phyloP scores from a whole-genome alignment of 139 green algal genomes.

The Chlorella sp. region DNA sequence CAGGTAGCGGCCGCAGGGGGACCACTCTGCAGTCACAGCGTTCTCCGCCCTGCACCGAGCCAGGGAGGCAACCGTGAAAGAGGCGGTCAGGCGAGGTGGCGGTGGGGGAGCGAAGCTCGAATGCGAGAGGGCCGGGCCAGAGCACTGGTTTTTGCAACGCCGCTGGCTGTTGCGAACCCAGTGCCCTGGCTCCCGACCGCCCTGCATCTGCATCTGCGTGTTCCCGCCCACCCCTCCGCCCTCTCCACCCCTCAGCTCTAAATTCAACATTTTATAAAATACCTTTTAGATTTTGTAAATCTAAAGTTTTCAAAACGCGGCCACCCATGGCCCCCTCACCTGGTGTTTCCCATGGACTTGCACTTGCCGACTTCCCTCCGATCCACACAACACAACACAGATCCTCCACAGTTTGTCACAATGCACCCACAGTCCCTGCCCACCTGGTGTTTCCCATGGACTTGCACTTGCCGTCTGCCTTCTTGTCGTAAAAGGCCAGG shows the following conservation, averaged over 20 bases:
- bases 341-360: constrained; percentile 74
- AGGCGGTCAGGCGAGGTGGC: neutral
- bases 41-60: constrained; percentile 50
- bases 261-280: too few species aligned
- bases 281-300: too few species aligned
- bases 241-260: too few species aligned
- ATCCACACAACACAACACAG: neutral
- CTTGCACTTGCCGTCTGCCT: constrained; percentile 81
- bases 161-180: too few species aligned
- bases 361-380: constrained; percentile 77
- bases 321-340: too few species aligned
- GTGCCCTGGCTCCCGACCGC: too few species aligned
- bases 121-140: too few species aligned
- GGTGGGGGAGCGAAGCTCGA: neutral
- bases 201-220: too few species aligned
- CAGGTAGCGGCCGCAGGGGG: constrained; percentile 85
- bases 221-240: too few species aligned
- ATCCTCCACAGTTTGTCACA: too few species aligned
- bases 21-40: constrained; percentile 83
- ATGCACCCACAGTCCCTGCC: neutral
- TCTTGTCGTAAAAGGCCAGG: constrained; percentile 89
- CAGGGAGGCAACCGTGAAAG: neutral
- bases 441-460: constrained; percentile 69
- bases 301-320: too few species aligned
- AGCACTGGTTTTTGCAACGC: too few species aligned